A percentile compares a stretch with the other conserved stretches of the same genome.
Conservation (phyloP, 2,329 filamentous ascomycete species). For the Pseudopyricularia javanii region DNA sequence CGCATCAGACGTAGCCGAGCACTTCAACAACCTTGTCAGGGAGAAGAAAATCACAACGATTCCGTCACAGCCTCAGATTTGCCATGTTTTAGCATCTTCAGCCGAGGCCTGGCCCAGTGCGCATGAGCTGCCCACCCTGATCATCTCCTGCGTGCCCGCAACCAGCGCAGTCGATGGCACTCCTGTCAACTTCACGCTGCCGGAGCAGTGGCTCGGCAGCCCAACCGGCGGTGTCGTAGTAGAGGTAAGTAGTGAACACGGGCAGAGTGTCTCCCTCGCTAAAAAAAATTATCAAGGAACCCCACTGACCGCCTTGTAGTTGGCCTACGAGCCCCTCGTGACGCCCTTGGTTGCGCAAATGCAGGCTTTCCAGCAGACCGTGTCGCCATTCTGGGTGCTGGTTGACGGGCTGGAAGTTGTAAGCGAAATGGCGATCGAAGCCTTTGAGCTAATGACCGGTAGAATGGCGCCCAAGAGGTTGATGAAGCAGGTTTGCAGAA, state of each 20-base stretch:
- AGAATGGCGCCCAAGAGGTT: slow-evolving; percentile 54
- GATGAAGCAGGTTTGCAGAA: slow-evolving; percentile 49
- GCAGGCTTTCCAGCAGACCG: slow-evolving; percentile 31
- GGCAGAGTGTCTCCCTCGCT: neutral
- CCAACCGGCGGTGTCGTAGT: slow-evolving; percentile 62
- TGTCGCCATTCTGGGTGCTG: slow-evolving; percentile 52
- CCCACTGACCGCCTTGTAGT: slow-evolving; percentile 14
- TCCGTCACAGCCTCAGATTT: slow-evolving; percentile 19
- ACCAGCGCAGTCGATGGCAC: slow-evolving; percentile 46
- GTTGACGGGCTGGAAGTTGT: slow-evolving; percentile 63
- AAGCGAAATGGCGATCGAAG: slow-evolving; percentile 62
- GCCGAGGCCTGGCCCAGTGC: slow-evolving; percentile 49
- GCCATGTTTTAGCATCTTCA: slow-evolving; percentile 44
- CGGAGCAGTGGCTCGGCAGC: slow-evolving; percentile 55
- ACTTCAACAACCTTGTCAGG: slow-evolving; percentile 47
- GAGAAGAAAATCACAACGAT: slow-evolving; percentile 12
- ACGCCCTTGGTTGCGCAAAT: slow-evolving; percentile 60
- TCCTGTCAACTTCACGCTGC: slow-evolving; percentile 58
- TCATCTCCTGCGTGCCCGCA: slow-evolving; percentile 60
- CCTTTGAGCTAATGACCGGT: slow-evolving; percentile 66
- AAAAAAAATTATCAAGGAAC: too few species aligned
- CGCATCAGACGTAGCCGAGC: slow-evolving; percentile 48
- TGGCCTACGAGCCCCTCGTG: slow-evolving; percentile 58
- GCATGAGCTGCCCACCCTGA: slow-evolving; percentile 54
- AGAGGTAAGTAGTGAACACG: slow-evolving; percentile 28